Evolutionary conservation across 495 filamentous ascomycete genomes (phyloP).

Genomic region (Penicillium nucicola): DNA sequence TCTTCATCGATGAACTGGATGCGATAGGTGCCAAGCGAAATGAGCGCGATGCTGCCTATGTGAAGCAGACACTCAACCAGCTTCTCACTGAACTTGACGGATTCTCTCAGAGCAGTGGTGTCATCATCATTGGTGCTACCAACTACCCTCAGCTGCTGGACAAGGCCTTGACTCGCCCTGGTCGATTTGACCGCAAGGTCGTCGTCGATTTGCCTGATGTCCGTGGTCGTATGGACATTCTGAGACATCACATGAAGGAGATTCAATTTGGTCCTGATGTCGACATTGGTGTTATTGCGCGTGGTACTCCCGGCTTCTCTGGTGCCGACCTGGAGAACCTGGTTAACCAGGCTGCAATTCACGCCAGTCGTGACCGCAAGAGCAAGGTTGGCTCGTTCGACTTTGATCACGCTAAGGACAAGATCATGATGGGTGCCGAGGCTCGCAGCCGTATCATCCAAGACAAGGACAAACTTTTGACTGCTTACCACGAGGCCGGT

Average conservation of each 20-base stretch:
- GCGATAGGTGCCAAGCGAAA: constrained; percentile 94
- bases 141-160: constrained; percentile 94
- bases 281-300: constrained; percentile 76
- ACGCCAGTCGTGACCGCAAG: constrained; percentile 77
- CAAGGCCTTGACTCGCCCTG: constrained; percentile 90
- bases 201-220: constrained; percentile 88
- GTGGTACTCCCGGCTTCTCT: constrained; percentile 85
- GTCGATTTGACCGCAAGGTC: constrained; percentile 92
- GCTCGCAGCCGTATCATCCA: constrained; percentile 82
- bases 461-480: constrained; percentile 81
- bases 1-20: constrained; percentile 98
- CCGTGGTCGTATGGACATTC: constrained; percentile 87
- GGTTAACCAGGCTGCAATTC: constrained; percentile 93
- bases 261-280: constrained; percentile 76
- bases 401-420: constrained; percentile 97
- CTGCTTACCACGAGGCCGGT: constrained; percentile 95
- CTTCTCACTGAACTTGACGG: constrained; percentile 97
- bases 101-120: constrained; percentile 88
- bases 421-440: constrained; percentile 96
- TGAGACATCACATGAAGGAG: constrained; percentile 87
- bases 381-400: constrained; percentile 70
- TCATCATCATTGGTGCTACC: constrained; percentile 92
- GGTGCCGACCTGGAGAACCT: constrained; percentile 95
- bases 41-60: constrained; percentile 90
- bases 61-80: constrained; percentile 96